Conservation (phyloP, 2,329 filamentous ascomycete genomes). For the Cordyceps cicadae region DNA sequence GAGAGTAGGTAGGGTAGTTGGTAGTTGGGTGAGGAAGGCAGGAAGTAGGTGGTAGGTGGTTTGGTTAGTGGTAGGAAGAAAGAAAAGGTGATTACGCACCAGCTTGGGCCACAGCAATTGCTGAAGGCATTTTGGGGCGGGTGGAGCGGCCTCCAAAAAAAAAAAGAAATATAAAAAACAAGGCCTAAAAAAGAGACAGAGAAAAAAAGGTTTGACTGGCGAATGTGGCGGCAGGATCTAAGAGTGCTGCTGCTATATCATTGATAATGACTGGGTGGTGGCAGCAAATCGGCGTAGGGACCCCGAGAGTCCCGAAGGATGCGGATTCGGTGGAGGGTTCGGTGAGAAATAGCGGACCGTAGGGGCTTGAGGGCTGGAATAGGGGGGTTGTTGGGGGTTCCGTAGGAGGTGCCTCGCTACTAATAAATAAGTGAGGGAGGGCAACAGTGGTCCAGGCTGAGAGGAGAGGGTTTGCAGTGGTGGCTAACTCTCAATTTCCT, state of each 20-base stretch:
- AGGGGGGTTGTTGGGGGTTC: too few relatives aligned
- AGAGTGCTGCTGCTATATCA: too few relatives aligned
- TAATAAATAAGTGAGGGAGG: too few relatives aligned
- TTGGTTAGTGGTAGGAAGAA: neutral
- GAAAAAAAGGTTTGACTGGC: neutral
- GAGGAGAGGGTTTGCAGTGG: neutral
- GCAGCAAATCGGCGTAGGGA: neutral
- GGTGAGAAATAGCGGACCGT: neutral
- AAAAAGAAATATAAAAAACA: neutral
- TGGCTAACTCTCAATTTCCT: neutral
- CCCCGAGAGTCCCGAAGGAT: neutral
- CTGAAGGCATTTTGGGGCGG: constrained; percentile 8
- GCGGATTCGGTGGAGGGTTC: neutral
- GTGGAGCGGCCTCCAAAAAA: neutral
- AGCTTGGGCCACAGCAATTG: constrained; percentile 5
- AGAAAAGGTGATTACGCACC: constrained; percentile 6
- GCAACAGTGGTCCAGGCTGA: neutral
- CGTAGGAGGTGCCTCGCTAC: too few relatives aligned
- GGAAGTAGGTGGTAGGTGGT: too few relatives aligned
- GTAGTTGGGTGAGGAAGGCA: neutral
- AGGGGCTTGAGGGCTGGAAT: too few relatives aligned
- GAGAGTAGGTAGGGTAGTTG: too few relatives aligned
- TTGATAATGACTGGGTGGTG: neutral
- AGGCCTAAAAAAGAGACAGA: neutral
- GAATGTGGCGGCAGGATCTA: too few relatives aligned